Evolutionary conservation across 2,329 filamentous ascomycete genomes (phyloP).

Genomic region (Fonsecaea pugnacius): DNA sequence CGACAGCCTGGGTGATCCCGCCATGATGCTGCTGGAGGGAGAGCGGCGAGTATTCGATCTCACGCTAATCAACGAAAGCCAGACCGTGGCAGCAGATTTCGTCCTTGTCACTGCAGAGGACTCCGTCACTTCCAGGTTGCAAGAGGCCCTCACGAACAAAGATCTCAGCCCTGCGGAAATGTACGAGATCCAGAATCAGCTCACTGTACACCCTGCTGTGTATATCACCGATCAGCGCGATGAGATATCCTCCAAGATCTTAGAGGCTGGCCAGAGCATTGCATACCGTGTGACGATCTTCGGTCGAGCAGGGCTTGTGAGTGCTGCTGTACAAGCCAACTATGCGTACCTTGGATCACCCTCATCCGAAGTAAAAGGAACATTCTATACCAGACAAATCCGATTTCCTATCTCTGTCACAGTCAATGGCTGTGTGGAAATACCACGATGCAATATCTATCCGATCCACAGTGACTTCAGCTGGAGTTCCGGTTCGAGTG

Average conservation of each 20-base stretch:
- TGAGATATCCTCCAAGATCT: slow-evolving; percentile 6
- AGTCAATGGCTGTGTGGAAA: slow-evolving; percentile 86
- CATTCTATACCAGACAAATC: slow-evolving; percentile 83
- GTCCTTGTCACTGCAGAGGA: slow-evolving; percentile 88
- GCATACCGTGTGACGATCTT: slow-evolving; percentile 81
- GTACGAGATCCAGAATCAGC: slow-evolving; percentile 82
- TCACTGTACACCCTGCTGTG: slow-evolving; percentile 71
- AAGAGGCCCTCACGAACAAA: slow-evolving; percentile 73
- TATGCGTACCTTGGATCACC: slow-evolving; percentile 79
- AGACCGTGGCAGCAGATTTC: slow-evolving; percentile 74
- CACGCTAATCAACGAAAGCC: slow-evolving; percentile 77
- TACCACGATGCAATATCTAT: slow-evolving; percentile 77
- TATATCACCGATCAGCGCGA: slow-evolving; percentile 22
- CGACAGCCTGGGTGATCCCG: slow-evolving; percentile 78
- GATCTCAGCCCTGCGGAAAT: slow-evolving; percentile 78
- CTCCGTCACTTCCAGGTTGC: slow-evolving; percentile 77
- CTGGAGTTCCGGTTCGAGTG: slow-evolving; percentile 50
- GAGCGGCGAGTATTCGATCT: slow-evolving; percentile 78
- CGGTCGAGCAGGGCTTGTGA: slow-evolving; percentile 82
- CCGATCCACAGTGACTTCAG: slow-evolving; percentile 72
- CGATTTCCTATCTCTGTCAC: slow-evolving; percentile 81
- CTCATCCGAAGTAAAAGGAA: slow-evolving; percentile 68
- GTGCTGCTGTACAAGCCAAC: slow-evolving; percentile 79
- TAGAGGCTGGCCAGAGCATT: slow-evolving; percentile 46
- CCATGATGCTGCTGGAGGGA: slow-evolving; percentile 90